Percentiles rank a stretch among this genome's conserved stretches.
Conservation (phyloP, 2,329 filamentous ascomycete genomes). For the Aspergillus niger region DNA sequence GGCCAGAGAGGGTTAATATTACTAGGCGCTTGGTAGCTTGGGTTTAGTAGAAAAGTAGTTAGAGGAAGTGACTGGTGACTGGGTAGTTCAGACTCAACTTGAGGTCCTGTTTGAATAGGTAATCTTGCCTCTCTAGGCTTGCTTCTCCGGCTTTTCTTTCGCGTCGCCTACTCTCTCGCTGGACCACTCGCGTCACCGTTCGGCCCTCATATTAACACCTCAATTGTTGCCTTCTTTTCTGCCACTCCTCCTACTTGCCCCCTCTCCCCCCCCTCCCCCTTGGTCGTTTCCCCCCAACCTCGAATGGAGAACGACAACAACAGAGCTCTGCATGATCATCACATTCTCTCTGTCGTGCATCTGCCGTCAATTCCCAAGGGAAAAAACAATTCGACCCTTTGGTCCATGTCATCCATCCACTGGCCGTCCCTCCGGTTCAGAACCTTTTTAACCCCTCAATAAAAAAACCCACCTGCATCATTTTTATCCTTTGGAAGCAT, state of each 20-base stretch:
- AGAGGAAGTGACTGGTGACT: background rate
- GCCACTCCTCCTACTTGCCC: slow-evolving; percentile 4
- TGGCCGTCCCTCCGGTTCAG: slow-evolving; percentile 13
- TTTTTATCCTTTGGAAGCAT: slow-evolving; percentile 9
- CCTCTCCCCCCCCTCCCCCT: slow-evolving; percentile 4
- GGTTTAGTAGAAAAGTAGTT: background rate
- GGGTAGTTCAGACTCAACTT: background rate
- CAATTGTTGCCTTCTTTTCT: slow-evolving; percentile 19
- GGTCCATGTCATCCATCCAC: slow-evolving; percentile 16
- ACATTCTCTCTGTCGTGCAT: slow-evolving; percentile 7
- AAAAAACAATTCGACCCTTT: slow-evolving; percentile 5
- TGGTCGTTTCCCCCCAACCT: slow-evolving; percentile 4
- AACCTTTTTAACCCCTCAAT: slow-evolving; percentile 21
- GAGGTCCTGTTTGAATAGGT: background rate
- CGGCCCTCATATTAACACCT: slow-evolving; percentile 16
- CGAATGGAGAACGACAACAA: background rate
- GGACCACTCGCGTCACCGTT: slow-evolving; percentile 23
- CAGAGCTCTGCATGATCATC: slow-evolving; percentile 1
- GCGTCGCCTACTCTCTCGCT: slow-evolving; percentile 9
- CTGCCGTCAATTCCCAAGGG: background rate
- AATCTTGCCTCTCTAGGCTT: background rate
- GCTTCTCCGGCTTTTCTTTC: background rate
- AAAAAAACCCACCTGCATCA: slow-evolving; percentile 23
- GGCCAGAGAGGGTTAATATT: background rate
- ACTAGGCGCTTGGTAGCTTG: background rate